Evolutionary conservation across 148 eudicot species (phyloP).

Genomic region (Camellia japonica): DNA sequence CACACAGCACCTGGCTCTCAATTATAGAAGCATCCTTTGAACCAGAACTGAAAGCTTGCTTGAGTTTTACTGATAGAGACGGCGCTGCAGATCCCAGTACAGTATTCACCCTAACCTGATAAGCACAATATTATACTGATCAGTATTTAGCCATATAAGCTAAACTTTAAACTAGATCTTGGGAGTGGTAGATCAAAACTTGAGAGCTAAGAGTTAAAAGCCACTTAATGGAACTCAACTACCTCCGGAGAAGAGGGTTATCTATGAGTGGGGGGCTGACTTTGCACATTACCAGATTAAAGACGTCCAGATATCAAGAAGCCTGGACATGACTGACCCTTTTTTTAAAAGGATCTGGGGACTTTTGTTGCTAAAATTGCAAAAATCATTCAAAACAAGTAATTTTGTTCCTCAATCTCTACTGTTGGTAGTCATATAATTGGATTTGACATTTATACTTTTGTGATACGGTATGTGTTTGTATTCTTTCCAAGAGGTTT

Average conservation of each 20-base stretch:
- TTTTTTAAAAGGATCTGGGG: neutral
- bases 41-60: constrained; percentile 59
- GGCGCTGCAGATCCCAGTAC: constrained; percentile 81
- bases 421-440: neutral
- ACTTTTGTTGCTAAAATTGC: neutral
- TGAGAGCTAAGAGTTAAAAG: too few relatives aligned
- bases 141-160: neutral
- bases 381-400: neutral
- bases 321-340: neutral
- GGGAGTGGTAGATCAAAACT: too few relatives aligned
- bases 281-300: neutral
- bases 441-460: neutral
- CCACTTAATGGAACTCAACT: neutral
- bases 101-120: constrained; percentile 77
- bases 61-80: constrained; percentile 67
- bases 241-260: neutral
- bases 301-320: neutral
- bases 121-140: neutral
- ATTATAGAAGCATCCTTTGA: constrained; percentile 69
- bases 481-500: neutral
- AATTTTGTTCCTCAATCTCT: neutral
- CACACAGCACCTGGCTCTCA: constrained; percentile 61
- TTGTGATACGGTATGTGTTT: neutral
- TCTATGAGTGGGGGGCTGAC: neutral
- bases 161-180: neutral